Base-by-base conservation (phyloP, 345 rosid genomes). In the Brassica nigra region DNA sequence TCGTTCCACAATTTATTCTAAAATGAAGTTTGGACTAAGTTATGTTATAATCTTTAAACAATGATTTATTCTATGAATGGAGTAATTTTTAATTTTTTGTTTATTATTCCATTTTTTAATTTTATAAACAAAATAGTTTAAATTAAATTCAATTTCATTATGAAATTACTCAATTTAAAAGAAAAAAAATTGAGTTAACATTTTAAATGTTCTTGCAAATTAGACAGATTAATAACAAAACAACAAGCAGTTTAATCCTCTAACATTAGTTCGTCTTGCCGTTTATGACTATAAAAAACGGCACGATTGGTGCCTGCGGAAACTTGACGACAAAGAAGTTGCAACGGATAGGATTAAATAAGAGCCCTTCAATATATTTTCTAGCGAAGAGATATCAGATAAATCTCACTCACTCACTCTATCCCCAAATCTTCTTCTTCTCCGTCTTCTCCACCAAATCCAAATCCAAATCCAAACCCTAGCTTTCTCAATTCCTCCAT, bases 311-410 rank as follows among this genome's bases (percentile, higher is more conserved):
- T 62, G 44, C 0, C 4, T 42, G 36, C 7, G 12, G 10, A 27
- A 16, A 16, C 23, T 4, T 4, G 57, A 49, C 2, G 71, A 70
- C 66, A 54, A 70, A 39, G 65, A 55, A 65, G 16, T 57, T 58
- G 61, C 68, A 67, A 62, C 27, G 74, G 78, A 79, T 73, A 79
- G 77, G 82, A 72, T 65, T 66, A 12, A 66, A 73, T 73, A 58
- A 12, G 81, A 78, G 72, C 76, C 81, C 11, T 65, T 55, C 81
- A 70, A 70, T 75, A 49, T 62, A 2, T 28, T 28, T 12, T 55
- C 37, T 15, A 31, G 12, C 10, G 28, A 77, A 77, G 70, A 62
- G 81, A 78, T 23, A 23, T 23, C 27, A 23, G 27, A 23, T 78
- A 77, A 16, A 62, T 47, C 80, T 68, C 57, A 67, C 80, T 49